phyloP scores from a whole-genome alignment of 2,329 filamentous ascomycete genomes.

The Colletotrichum tamarilloi region DNA sequence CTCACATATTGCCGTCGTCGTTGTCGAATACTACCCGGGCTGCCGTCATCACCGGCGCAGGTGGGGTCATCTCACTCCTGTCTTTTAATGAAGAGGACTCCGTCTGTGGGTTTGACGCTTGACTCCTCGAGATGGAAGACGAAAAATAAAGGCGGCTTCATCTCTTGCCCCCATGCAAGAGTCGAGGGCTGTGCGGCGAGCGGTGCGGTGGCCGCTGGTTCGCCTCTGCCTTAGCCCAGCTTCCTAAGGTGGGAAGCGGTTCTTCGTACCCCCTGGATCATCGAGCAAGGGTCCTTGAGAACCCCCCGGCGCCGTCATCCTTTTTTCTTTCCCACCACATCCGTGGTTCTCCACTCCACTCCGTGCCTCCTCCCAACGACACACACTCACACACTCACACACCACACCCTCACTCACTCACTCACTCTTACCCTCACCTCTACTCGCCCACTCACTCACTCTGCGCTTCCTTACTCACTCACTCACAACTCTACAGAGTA shows the following conservation, averaged over 20 bases:
- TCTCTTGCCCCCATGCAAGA: slow-evolving; percentile 26
- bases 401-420: background rate
- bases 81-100: slow-evolving; percentile 29
- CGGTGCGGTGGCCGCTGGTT: slow-evolving; percentile 1
- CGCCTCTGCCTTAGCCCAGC: background rate
- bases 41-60: slow-evolving; percentile 15
- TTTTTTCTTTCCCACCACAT: background rate
- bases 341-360: background rate
- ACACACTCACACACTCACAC: background rate
- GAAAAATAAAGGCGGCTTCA: slow-evolving; percentile 15
- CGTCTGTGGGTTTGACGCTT: slow-evolving; percentile 24
- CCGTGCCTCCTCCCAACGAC: background rate
- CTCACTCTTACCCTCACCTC: background rate
- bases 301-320: background rate
- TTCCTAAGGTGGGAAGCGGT: slow-evolving; percentile 4
- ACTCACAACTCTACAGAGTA: background rate
- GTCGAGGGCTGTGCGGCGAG: slow-evolving; percentile 25
- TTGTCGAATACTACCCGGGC: background rate
- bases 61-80: slow-evolving; percentile 26
- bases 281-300: background rate
- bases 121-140: background rate
- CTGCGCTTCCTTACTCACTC: background rate
- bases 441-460: background rate
- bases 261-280: background rate
- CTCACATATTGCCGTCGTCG: background rate